Evolutionary conservation across 495 filamentous ascomycete genomes (phyloP).

Genomic region (Penicillium angulare): DNA sequence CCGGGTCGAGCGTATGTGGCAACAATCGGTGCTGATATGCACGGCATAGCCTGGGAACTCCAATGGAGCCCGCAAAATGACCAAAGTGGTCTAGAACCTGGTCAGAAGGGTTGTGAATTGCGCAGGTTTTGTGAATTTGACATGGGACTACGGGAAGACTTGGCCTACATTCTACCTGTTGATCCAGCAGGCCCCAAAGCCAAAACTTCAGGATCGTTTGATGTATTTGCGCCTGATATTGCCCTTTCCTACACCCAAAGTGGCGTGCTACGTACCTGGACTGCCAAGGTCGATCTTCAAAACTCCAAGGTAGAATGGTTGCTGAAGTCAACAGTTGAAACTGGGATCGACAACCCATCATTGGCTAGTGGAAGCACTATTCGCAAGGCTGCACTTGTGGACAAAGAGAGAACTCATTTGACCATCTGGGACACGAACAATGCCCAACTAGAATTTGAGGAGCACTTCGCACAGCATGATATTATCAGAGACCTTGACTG

Average conservation of each 20-base stretch:
- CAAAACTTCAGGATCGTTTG: slow-evolving; percentile 75
- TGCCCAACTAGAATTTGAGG: slow-evolving; percentile 75
- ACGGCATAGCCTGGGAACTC: slow-evolving; percentile 85
- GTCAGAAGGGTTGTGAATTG: slow-evolving; percentile 41
- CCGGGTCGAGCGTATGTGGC: slow-evolving; percentile 62
- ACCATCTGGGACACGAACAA: slow-evolving; percentile 92
- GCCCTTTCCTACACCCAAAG: slow-evolving; percentile 80
- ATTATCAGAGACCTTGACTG: slow-evolving; percentile 87
- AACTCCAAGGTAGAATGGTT: slow-evolving; percentile 72
- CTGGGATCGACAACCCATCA: slow-evolving; percentile 68
- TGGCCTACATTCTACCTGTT: slow-evolving; percentile 82
- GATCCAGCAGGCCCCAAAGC: slow-evolving; percentile 80
- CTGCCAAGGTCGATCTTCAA: slow-evolving; percentile 66
- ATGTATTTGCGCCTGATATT: slow-evolving; percentile 84
- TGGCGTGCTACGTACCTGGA: slow-evolving; percentile 81
- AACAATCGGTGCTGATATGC: slow-evolving; percentile 77
- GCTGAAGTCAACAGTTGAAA: slow-evolving; percentile 78
- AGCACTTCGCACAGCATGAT: slow-evolving; percentile 69
- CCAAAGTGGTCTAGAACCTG: slow-evolving; percentile 20
- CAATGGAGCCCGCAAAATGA: slow-evolving; percentile 32
- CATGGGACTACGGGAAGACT: slow-evolving; percentile 67
- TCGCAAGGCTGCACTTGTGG: slow-evolving; percentile 82
- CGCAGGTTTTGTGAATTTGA: slow-evolving; percentile 70
- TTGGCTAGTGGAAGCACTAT: slow-evolving; percentile 84
- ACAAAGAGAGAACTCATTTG: slow-evolving; percentile 66